phyloP scores from a whole-genome alignment of 192 early-diverging fungal species.

The Geranomyces michiganensis region DNA sequence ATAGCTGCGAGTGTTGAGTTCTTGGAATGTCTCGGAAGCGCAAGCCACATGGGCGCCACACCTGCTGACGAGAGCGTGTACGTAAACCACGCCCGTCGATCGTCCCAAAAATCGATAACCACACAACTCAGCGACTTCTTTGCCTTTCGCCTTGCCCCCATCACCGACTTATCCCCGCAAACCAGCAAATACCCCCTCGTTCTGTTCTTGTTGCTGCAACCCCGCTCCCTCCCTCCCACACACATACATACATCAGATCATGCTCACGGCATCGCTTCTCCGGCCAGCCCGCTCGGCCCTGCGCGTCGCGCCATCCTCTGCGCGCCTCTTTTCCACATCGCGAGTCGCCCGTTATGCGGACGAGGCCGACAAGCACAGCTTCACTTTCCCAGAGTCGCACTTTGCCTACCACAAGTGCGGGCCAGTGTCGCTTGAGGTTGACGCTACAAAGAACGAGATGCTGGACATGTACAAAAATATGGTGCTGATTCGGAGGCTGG shows the following conservation, averaged over 20 bases:
- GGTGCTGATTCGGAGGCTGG: conserved; percentile 87
- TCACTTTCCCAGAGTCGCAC: conserved; percentile 71
- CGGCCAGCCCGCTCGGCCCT: conserved; percentile 1
- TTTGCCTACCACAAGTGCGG: conserved; percentile 89
- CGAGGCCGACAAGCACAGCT: conserved; percentile 45
- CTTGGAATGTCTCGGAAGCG: too few species aligned
- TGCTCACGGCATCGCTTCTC: not conserved
- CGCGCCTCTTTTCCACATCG: conserved; percentile 1
- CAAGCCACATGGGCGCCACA: too few species aligned
- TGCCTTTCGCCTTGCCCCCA: too few species aligned
- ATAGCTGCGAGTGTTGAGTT: too few species aligned
- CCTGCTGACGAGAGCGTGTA: too few species aligned
- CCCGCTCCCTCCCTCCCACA: not conserved
- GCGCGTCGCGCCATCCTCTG: not conserved
- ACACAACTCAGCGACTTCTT: too few species aligned
- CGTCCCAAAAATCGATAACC: too few species aligned
- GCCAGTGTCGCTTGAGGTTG: conserved; percentile 59
- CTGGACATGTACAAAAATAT: conserved; percentile 85
- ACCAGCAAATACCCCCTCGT: too few species aligned
- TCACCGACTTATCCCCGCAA: too few species aligned
- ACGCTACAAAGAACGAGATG: conserved; percentile 71
- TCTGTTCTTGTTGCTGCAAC: not conserved
- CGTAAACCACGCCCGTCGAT: too few species aligned
- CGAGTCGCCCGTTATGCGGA: not conserved
- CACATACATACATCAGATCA: not conserved